These are phyloP conservation scores for Centrapalus pauciflorus DNA, from an alignment of 129 eudicot genomes.

Conservation along the genomic window DNA sequence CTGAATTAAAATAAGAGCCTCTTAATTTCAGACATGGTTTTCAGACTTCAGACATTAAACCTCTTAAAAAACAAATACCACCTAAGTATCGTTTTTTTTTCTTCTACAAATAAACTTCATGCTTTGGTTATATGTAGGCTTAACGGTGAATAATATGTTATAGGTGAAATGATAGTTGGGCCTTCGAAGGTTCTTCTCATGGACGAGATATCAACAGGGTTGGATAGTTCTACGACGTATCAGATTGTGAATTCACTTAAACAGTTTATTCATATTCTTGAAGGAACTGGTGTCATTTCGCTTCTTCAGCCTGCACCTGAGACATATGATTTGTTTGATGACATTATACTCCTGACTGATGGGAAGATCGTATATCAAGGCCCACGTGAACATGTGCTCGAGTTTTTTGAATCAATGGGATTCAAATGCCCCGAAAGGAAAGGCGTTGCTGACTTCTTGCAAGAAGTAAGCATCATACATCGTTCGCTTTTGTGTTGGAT, in stretches of 20 bases:
- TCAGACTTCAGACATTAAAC: too few relatives aligned
- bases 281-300: slow-evolving; percentile 65
- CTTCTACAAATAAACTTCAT: background rate
- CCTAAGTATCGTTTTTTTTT: too few relatives aligned
- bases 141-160: background rate
- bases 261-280: slow-evolving; percentile 58
- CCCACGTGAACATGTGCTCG: slow-evolving; percentile 67
- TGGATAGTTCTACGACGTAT: slow-evolving; percentile 73
- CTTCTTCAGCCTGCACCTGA: slow-evolving; percentile 87
- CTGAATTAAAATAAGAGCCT: too few relatives aligned
- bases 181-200: slow-evolving; percentile 59
- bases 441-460: slow-evolving; percentile 71
- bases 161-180: slow-evolving; percentile 74
- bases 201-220: slow-evolving; percentile 77
- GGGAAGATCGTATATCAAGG: slow-evolving; percentile 77
- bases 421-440: slow-evolving; percentile 61
- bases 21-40: too few relatives aligned
- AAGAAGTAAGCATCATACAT: slow-evolving; percentile 43
- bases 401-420: slow-evolving; percentile 59
- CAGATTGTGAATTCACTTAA: slow-evolving; percentile 57
- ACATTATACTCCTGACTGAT: slow-evolving; percentile 67
- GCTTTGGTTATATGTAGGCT: background rate
- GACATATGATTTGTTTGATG: slow-evolving; percentile 69
- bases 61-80: too few relatives aligned
- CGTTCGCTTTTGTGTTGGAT: background rate